Conservation (phyloP, 768 basidiomycete genomes). For the Auriscalpium orientale region DNA sequence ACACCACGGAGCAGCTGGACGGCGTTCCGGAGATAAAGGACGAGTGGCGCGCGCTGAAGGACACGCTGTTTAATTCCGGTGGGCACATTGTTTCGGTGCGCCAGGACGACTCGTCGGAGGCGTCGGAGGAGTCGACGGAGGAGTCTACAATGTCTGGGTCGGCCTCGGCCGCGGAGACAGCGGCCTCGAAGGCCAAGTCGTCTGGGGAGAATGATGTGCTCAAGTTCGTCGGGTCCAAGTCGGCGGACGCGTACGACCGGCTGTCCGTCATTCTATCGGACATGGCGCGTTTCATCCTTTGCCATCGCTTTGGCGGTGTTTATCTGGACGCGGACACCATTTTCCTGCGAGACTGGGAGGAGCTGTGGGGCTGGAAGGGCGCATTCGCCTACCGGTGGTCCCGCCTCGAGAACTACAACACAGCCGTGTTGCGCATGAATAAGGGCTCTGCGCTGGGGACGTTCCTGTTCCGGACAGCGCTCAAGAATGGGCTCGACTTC, state of each 20-base stretch:
- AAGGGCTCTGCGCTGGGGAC: conserved; percentile 86
- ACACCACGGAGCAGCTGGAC: conserved; percentile 95
- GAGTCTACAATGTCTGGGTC: conserved; percentile 17
- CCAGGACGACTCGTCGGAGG: conserved; percentile 27
- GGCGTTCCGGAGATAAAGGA: conserved; percentile 82
- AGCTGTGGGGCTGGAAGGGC: conserved; percentile 94
- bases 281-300: conserved; percentile 96
- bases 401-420: conserved; percentile 88
- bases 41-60: conserved; percentile 77
- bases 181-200: conserved; percentile 11
- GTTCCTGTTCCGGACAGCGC: conserved; percentile 88
- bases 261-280: conserved; percentile 92
- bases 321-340: conserved; percentile 97
- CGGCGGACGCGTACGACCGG: conserved; percentile 80
- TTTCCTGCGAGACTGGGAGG: conserved; percentile 96
- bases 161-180: conserved; percentile 6
- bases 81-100: conserved; percentile 68
- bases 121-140: conserved; percentile 26
- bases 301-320: conserved; percentile 92
- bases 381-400: conserved; percentile 98
- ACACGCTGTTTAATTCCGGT: conserved; percentile 82
- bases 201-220: conserved; percentile 43
- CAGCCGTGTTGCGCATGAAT: conserved; percentile 91
- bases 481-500: conserved; percentile 92
- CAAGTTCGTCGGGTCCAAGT: conserved; percentile 86